Evolutionary conservation across 2,329 filamentous ascomycete species (phyloP).

Genomic region (Xylaria polymorpha): DNA sequence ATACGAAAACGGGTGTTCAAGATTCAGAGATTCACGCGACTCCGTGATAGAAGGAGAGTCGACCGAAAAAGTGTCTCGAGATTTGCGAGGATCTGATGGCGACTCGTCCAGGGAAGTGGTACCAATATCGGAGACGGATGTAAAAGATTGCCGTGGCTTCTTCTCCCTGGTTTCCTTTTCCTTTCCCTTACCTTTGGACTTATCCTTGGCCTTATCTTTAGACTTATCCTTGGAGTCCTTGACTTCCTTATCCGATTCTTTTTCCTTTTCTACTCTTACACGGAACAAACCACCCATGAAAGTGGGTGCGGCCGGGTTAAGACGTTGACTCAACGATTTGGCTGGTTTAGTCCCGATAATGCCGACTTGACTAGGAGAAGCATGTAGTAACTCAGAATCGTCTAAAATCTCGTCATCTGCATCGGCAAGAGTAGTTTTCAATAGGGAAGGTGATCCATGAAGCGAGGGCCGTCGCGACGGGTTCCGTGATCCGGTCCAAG

Average conservation of each 20-base stretch:
- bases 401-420: slow-evolving; percentile 73
- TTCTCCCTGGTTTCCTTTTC: slow-evolving; percentile 56
- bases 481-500: slow-evolving; percentile 67
- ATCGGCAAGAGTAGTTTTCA: slow-evolving; percentile 71
- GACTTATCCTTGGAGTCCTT: slow-evolving; percentile 53
- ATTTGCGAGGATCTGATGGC: slow-evolving; percentile 64
- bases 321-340: slow-evolving; percentile 66
- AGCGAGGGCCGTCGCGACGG: slow-evolving; percentile 84
- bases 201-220: slow-evolving; percentile 51
- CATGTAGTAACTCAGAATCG: slow-evolving; percentile 65
- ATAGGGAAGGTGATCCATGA: slow-evolving; percentile 76
- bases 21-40: slow-evolving; percentile 67
- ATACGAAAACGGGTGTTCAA: slow-evolving; percentile 68
- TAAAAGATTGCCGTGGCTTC: slow-evolving; percentile 54
- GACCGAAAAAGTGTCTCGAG: slow-evolving; percentile 67
- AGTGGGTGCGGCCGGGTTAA: slow-evolving; percentile 90
- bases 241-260: slow-evolving; percentile 52
- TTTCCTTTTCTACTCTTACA: slow-evolving; percentile 51
- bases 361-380: slow-evolving; percentile 69
- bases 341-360: slow-evolving; percentile 83
- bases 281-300: slow-evolving; percentile 81
- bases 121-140: slow-evolving; percentile 55
- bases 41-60: slow-evolving; percentile 71
- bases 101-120: slow-evolving; percentile 59
- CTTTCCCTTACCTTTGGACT: slow-evolving; percentile 52